phyloP scores from a whole-genome alignment of 495 filamentous ascomycete species.

The Penicillium ucsense region DNA sequence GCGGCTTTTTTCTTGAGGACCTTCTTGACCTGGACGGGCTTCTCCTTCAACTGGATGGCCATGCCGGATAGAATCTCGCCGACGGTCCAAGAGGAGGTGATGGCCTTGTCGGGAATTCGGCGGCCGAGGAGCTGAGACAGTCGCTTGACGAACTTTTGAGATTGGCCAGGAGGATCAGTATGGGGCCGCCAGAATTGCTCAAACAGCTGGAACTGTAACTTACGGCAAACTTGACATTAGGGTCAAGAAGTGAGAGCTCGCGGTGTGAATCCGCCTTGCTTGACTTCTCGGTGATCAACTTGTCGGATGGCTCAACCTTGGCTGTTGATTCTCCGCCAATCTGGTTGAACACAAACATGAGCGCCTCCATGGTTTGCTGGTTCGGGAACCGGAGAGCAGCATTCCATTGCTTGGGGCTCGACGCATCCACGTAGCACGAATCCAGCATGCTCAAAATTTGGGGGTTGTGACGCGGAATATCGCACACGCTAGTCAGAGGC shows the following conservation, averaged over 20 bases:
- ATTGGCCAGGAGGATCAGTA: conserved; percentile 6
- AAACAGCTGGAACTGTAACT: conserved; percentile 18
- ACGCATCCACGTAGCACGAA: conserved; percentile 7
- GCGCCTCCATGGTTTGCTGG: conserved; percentile 17
- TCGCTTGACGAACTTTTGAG: conserved; percentile 60
- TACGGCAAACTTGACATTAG: conserved; percentile 63
- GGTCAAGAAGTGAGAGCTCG: conserved; percentile 44
- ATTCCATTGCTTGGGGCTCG: conserved; percentile 16
- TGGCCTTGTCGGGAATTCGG: conserved; percentile 57
- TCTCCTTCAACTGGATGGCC: conserved; percentile 18
- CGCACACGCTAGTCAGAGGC: conserved; percentile 18
- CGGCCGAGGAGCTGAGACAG: conserved; percentile 68
- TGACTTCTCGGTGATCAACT: conserved; percentile 7
- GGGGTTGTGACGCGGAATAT: conserved; percentile 21
- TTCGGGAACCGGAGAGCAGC: conserved; percentile 24
- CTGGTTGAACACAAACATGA: conserved; percentile 32
- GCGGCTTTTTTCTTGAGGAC: conserved; percentile 37
- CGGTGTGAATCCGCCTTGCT: conserved; percentile 13
- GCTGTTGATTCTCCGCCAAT: conserved; percentile 16
- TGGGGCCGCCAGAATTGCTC: not conserved
- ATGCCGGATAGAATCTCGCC: conserved; percentile 37
- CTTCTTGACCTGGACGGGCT: conserved; percentile 10
- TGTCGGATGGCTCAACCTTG: conserved; percentile 9
- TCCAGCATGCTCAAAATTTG: conserved; percentile 17
- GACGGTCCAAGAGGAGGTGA: conserved; percentile 44